These are phyloP conservation scores for Metarhizium robertsii DNA, from an alignment of 2,329 filamentous ascomycete species.

Conservation along the genomic window DNA sequence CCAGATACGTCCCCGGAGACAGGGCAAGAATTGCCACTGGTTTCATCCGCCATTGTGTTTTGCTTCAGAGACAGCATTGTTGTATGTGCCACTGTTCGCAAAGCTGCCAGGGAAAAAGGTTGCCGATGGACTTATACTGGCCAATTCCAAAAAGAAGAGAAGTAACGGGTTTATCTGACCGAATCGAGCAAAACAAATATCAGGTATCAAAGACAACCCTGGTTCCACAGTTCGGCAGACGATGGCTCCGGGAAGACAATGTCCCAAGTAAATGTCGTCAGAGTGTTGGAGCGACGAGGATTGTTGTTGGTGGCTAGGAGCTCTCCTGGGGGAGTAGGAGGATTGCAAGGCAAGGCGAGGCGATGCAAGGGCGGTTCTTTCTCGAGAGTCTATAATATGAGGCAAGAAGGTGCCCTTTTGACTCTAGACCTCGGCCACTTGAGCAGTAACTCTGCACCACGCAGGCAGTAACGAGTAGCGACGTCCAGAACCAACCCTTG, in stretches of 20 bases:
- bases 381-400: not conserved
- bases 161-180: not conserved
- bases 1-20: not conserved
- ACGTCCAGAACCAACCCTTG: not conserved
- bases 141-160: not conserved
- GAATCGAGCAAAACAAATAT: not conserved
- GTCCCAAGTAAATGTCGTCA: not conserved
- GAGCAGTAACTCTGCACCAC: not conserved
- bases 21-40: not conserved
- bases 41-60: slow-evolving; percentile 1
- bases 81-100: not conserved
- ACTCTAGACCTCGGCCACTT: not conserved
- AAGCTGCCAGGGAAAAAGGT: not conserved
- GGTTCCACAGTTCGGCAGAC: not conserved
- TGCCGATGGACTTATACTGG: not conserved
- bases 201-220: not conserved
- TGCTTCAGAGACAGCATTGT: not conserved
- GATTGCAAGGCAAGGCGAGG: not conserved
- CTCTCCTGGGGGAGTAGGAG: too few relatives aligned
- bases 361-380: not conserved
- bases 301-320: too few relatives aligned
- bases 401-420: not conserved
- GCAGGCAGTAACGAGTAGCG: not conserved
- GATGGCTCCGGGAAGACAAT: not conserved
- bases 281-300: not conserved